Percentiles rank a stretch among this genome's conserved stretches.
phyloP scores from a whole-genome alignment of 2,329 filamentous ascomycete species.

The Escovopsis sp. region DNA sequence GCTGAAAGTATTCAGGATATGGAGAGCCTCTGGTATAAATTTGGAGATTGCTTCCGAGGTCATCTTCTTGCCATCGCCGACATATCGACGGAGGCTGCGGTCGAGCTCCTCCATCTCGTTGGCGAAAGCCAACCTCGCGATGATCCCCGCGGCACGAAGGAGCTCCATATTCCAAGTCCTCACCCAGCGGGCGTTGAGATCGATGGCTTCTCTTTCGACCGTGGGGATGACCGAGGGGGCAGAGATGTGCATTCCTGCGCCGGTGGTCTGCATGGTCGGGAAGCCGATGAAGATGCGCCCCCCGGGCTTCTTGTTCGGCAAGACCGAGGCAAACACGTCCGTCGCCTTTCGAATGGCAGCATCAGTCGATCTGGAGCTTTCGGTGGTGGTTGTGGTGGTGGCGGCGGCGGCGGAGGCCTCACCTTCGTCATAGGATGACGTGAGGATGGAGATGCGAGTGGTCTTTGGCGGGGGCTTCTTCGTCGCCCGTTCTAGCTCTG shows the following conservation, averaged over 20 bases:
- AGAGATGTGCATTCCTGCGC: constrained; percentile 83
- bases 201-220: constrained; percentile 91
- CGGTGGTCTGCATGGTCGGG: constrained; percentile 92
- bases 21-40: constrained; percentile 63
- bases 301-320: constrained; percentile 66
- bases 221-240: constrained; percentile 94
- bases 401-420: too few species aligned
- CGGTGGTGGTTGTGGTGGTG: too few species aligned
- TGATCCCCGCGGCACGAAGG: constrained; percentile 76
- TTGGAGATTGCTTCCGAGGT: constrained; percentile 47
- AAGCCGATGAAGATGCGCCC: constrained; percentile 96
- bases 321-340: constrained; percentile 78
- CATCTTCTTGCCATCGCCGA: constrained; percentile 33
- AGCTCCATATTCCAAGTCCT: constrained; percentile 93
- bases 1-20: constrained; percentile 75
- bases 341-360: constrained; percentile 38
- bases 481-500: constrained; percentile 84
- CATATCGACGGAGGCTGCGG: constrained; percentile 36
- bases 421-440: constrained; percentile 76
- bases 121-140: constrained; percentile 73
- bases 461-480: constrained; percentile 90
- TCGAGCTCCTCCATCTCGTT: constrained; percentile 73
- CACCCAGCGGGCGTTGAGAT: constrained; percentile 89
- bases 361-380: constrained; percentile 27
- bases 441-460: constrained; percentile 75